Evolutionary conservation across 2,329 filamentous ascomycete genomes (phyloP), one percentile per base, ranked within the genome.

Genomic region (Epichloe sp.): DNA sequence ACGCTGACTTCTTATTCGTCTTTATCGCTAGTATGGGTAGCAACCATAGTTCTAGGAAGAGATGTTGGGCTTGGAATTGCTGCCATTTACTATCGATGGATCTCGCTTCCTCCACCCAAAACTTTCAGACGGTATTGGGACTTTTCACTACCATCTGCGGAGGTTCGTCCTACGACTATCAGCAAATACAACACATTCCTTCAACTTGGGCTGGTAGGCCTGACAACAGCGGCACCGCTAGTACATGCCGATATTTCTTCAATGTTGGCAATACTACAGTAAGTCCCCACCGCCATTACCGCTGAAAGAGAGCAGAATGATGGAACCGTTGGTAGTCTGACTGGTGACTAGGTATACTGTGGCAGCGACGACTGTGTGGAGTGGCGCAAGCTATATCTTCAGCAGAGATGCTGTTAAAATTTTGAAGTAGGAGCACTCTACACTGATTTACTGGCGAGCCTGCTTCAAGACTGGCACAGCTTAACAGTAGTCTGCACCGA

Each of bases 121-220:
- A 97, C 93, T 0, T 87, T 96, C 68, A 71, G 78, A 17, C 76
- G 93, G 17, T 98, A 97, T 69, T 98, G 93, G 93, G 93, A 98
- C 68, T 97, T 98, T 64, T 91, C 86, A 3, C 77, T 98, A 14
- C 93, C 88, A 2, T 87, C 83, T 40, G 88, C 88, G 3, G 87
- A 93, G 68, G 88, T 94, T 5, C 84, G 81, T 54, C 88, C 88
- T 1, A 93, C 88, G 0, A 84, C 78, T 1, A 87, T 94, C 55
- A 89, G 85, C 68, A 94, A 94, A 72, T 83, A 89, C 68, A 98
- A 98, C 68, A 98, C 93, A 0, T 89, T 94, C 43, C 70, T 97
- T 59, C 93, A 98, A 66, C 73, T 98, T 19, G 81, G 83, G 4
- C 77, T 98, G 12, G 86, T 98, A 60, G 91, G 90, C 17, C 78